Conservation (phyloP, 306 rosid species). For the Luffa aegyptiaca region DNA sequence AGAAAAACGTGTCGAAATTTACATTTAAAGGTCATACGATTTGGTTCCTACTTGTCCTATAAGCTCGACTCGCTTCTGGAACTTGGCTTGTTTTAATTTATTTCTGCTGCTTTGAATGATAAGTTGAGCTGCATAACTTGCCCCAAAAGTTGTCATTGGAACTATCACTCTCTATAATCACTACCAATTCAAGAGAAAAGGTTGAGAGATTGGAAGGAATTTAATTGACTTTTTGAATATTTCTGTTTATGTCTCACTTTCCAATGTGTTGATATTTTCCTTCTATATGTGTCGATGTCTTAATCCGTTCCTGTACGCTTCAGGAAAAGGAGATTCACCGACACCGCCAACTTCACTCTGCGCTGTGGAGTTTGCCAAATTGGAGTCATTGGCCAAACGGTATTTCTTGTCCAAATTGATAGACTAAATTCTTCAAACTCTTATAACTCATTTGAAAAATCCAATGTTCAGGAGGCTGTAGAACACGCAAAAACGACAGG, state of each 20-base stretch:
- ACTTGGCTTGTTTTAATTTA: not conserved
- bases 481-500: conserved; percentile 92
- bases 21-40: not conserved
- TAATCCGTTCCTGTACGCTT: not conserved
- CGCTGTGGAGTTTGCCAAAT: conserved; percentile 99
- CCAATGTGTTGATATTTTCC: not conserved
- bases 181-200: not conserved
- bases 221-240: not conserved
- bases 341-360: conserved; percentile 85
- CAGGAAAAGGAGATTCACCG: conserved; percentile 80
- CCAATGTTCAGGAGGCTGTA: conserved; percentile 59
- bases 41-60: not conserved
- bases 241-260: not conserved
- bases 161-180: not conserved
- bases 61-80: not conserved
- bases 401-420: conserved; percentile 16
- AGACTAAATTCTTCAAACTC: conserved; percentile 1
- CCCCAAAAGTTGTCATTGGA: not conserved
- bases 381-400: conserved; percentile 87
- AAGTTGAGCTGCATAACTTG: not conserved
- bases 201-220: not conserved
- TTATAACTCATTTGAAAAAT: conserved; percentile 8
- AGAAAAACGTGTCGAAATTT: not conserved
- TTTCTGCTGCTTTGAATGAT: not conserved
- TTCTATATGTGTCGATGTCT: not conserved